Base-by-base conservation (phyloP, 2,329 filamentous ascomycete species). In the Acephala macrosclerotiorum region DNA sequence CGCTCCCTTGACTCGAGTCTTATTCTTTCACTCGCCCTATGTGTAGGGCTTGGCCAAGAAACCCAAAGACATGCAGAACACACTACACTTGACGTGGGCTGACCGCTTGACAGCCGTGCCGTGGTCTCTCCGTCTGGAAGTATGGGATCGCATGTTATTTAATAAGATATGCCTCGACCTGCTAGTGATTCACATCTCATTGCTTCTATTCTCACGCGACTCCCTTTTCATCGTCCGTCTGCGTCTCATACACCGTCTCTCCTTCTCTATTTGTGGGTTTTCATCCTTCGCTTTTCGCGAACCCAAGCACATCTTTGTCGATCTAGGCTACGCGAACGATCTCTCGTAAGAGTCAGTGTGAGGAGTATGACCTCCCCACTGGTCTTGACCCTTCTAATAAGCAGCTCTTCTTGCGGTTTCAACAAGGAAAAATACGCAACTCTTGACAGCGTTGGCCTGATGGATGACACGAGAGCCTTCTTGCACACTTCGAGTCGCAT, bases 21-120 rank as follows among this genome's bases (percentile, higher is more conserved):
- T 42, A 42, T 42, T 16, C 36, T 40, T 18, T 42, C n/a, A 18
- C 18, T n/a, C 18, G 40, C 40, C 18, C n/a, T 3, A 2, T 25
- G 25, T 33, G 22, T 53, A 53, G 49, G 49, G 49, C 49, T 53
- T 25, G 18, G 49, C 49, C 49, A 53, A 53, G 20, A 22, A 51
- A 25, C 49, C 25, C 45, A 49, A 49, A 33, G 45, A 49, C 45
- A 53, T n/a, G 25, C 22, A 53, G 25, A 29, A 25, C 25, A 53
- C 49, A 16, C 6, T 53, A 8, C 9, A 3, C n/a, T n/a, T n/a
- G n/a, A 33, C 22, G 14, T 53, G 49, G 49, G 25, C 49, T 53
- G 49, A 53, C 25, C 12, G 45, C 45, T n/a, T 25, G 45, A 22
- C 45, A 53, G 25, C 25, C 22, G 22, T 29, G 49, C 11, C n/a